Conservation (phyloP, 2,329 filamentous ascomycete genomes). For the Elsinoe batatas region DNA sequence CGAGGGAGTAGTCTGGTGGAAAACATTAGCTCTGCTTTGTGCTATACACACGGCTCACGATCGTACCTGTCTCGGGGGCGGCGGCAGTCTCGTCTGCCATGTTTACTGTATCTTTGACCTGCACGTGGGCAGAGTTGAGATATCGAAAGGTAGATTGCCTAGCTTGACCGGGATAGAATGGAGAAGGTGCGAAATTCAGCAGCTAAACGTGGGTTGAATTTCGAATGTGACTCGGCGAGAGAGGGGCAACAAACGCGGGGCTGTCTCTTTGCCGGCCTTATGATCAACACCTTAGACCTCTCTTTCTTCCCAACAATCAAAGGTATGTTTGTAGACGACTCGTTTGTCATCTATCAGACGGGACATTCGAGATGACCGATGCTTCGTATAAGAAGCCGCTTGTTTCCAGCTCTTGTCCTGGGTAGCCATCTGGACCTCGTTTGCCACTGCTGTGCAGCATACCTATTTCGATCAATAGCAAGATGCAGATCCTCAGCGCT, state of each 20-base stretch:
- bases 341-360: too few species aligned
- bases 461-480: background rate
- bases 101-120: background rate
- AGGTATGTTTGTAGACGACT: background rate
- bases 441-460: background rate
- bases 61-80: background rate
- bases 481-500: constrained; percentile 4
- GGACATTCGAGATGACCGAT: background rate
- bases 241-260: constrained; percentile 6
- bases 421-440: background rate
- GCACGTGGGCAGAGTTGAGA: background rate
- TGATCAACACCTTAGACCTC: background rate
- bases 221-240: constrained; percentile 8
- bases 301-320: background rate
- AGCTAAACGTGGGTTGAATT: constrained; percentile 9
- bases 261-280: background rate
- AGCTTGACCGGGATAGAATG: background rate
- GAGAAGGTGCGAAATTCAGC: constrained; percentile 11
- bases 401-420: background rate
- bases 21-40: background rate
- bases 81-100: constrained; percentile 8
- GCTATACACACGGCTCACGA: background rate
- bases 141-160: background rate
- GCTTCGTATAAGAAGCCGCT: background rate
- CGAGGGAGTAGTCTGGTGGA: constrained; percentile 28